Evolutionary conservation across 208 protist species (phyloP).

Genomic region (Crithidia bombi): DNA sequence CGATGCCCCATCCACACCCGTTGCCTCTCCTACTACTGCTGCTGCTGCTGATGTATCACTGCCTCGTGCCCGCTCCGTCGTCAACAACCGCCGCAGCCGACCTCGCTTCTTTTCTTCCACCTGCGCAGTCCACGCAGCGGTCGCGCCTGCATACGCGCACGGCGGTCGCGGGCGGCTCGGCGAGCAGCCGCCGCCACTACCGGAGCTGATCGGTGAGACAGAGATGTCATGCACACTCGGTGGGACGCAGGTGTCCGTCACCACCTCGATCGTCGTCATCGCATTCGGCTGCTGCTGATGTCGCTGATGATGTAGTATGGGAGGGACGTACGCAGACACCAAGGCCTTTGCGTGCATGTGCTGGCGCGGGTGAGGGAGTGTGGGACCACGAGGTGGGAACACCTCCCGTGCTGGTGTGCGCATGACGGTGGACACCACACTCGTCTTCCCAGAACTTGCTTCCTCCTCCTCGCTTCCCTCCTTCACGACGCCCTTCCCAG

Average conservation of each 20-base stretch:
- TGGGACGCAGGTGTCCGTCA: conserved; percentile 15
- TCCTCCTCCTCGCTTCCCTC: too few species aligned
- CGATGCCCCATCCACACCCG: background rate
- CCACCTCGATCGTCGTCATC: conserved; percentile 16
- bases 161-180: background rate
- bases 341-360: background rate
- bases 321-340: background rate
- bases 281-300: background rate
- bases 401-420: conserved; percentile 13
- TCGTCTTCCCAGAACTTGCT: too few species aligned
- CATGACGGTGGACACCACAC: background rate
- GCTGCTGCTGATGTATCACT: background rate
- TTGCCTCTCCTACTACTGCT: background rate
- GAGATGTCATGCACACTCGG: conserved; percentile 18
- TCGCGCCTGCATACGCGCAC: conserved; percentile 6
- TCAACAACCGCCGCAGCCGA: background rate
- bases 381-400: background rate
- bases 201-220: conserved; percentile 23
- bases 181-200: too few species aligned
- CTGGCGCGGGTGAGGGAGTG: background rate
- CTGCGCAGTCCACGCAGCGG: conserved; percentile 14
- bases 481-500: too few species aligned
- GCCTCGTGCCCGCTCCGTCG: background rate
- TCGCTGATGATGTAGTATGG: background rate
- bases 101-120: conserved; percentile 10